Evolutionary conservation across 1,284 basidiomycete species (phyloP), one percentile per base, ranked within the genome.

Genomic region (Pascua sp.): DNA sequence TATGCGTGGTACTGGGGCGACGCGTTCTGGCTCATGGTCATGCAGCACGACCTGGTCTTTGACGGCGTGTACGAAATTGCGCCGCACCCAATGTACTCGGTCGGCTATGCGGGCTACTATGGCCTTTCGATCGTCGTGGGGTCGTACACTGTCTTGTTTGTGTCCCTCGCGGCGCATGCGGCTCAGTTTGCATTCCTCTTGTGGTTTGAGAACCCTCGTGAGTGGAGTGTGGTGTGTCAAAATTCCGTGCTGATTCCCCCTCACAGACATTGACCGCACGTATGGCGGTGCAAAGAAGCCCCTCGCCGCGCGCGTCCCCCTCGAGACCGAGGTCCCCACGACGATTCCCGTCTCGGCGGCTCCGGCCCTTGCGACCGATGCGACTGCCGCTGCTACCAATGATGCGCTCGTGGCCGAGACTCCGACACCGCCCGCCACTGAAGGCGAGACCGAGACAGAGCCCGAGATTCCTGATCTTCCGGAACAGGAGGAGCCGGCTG

Each of bases 1-100:
- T 82, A 81, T 54, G 82, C 82, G n/a, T 83, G 91, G 92, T 98
- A 98, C 78, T 98, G 95, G 95, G 95, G 95, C 16, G 95, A 98
- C 71, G 90, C 90, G 50, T 98, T 98, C 80, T 98, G 97, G 82
- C 68, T 80, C 56, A 72, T 76, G 58, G 80, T 81, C 56, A 78
- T 82, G 61, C 80, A 84, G 67, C 72, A 80, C 50, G 88, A 87
- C 50, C 82, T 98, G 18, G 89, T 98, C 5, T 98, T 98, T 72
- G 94, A 98, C 73, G 96, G 96, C 9, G 95, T 98, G 9, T 98
- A 98, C 69, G 94, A 98, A 63, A 75, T 80, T 44, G 80, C 80
- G 0, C 79, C 79, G 8, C 80, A 81, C 65, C 80, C 79, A 11
- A 80, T 80, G 80, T 78, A 77, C 61, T 73, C 71, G 32, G 92